Conservation (phyloP, 805 yeast genomes). For the Metschnikowia dekortorum region DNA sequence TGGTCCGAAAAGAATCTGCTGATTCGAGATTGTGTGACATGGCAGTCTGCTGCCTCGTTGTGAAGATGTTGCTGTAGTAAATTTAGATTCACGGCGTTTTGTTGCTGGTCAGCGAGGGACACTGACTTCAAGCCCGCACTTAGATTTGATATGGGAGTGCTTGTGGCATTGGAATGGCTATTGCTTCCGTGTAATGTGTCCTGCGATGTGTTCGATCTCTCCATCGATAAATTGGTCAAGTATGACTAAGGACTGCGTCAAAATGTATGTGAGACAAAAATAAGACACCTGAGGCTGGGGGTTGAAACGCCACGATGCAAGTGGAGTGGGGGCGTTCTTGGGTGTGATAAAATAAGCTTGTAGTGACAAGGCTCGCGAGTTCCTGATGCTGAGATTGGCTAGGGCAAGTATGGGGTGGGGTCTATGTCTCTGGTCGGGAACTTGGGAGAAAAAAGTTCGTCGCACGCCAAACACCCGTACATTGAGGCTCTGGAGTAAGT, state of each 20-base stretch:
- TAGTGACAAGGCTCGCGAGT: neutral
- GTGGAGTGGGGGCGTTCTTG: neutral
- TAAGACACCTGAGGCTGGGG: neutral
- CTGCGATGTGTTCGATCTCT: neutral
- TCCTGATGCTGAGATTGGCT: neutral
- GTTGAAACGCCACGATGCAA: neutral
- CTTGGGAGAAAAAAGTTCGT: constrained; percentile 2
- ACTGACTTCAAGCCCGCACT: constrained; percentile 46
- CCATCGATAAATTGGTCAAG: neutral
- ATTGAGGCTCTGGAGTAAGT: neutral
- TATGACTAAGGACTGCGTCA: neutral
- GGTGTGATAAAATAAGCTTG: neutral
- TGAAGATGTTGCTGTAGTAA: constrained; percentile 44
- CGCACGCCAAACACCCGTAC: neutral
- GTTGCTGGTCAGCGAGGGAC: constrained; percentile 37
- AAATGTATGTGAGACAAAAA: neutral
- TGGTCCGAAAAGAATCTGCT: constrained; percentile 69
- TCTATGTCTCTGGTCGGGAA: neutral
- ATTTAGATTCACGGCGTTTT: constrained; percentile 38
- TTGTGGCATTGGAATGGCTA: constrained; percentile 1
- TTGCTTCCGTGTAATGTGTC: constrained; percentile 2
- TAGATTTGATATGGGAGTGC: constrained; percentile 38
- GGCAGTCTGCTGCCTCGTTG: constrained; percentile 32
- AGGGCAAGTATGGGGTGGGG: neutral
- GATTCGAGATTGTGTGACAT: constrained; percentile 52